Evolutionary conservation across 495 filamentous ascomycete species (phyloP), one percentile per base, ranked within the genome.

Genomic region (Penicillium simplicissimum): DNA sequence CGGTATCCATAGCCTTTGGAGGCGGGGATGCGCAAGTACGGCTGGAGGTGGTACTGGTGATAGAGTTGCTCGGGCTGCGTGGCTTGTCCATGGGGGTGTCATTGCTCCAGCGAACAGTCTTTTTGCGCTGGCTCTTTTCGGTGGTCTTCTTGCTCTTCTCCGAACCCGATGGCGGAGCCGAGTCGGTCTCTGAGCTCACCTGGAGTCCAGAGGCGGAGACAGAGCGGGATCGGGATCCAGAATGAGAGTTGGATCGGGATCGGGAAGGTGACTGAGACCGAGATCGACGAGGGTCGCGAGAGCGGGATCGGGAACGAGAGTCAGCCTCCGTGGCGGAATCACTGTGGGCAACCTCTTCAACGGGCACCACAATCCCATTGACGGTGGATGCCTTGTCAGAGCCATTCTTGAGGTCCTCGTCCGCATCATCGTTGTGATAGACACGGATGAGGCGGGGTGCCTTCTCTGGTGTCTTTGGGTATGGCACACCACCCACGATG

Each of bases 381-480:
- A 15, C 11, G 13, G 7, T 14, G 53, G 35, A 35, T 9, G 37
- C 9, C 14, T 42, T 28, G 8, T 38, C 23, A n/a, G 9, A 19
- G 13, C 23, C 25, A 33, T n/a, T 7, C 25, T 31, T 38, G 37
- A 36, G 23, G 14, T 48, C 25, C 4, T 59, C 48, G 23, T 59
- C 34, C 15, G 51, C 51, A 9, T 55, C 23, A 21, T 59, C 51
- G 25, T 23, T 3, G 42, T 63, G 34, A 23, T 56, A 51, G 43
- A 64, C 52, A 34, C 57, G 57, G 23, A 64, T 56, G 31, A 64
- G 57, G 13, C 52, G 47, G 8, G 61, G 61, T 15, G 60, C 23
- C 10, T 55, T 56, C 40, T 60, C 57, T 36, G n/a, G 43, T 3
- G 15, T 45, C 42, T 45, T 33, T 9, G 28, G 52, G 13, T 59